Evolutionary conservation across 1,284 basidiomycete genomes (phyloP).

Genomic region (Ganoderma meredithae): DNA sequence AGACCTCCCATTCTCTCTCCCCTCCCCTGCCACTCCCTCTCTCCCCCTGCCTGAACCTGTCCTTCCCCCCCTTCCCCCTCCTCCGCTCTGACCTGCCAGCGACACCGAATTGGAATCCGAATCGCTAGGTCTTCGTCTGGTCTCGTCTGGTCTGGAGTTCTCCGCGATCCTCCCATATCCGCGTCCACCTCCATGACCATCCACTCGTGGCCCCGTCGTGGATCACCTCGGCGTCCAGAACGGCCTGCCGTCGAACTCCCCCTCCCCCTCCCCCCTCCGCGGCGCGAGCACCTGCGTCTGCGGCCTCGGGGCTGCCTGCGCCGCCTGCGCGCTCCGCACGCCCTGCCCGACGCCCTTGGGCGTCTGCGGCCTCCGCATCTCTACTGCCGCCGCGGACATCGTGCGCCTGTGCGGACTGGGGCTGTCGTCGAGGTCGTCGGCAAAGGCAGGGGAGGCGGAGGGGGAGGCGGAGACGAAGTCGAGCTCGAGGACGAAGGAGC

Average conservation of each 20-base stretch:
- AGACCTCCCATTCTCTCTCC: too few relatives aligned
- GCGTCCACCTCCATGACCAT: background rate
- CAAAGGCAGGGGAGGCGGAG: background rate
- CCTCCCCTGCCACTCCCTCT: too few relatives aligned
- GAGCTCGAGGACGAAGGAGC: slow-evolving; percentile 62
- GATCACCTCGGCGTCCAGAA: slow-evolving; percentile 32
- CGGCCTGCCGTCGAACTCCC: slow-evolving; percentile 25
- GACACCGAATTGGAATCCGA: background rate
- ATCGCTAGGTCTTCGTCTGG: background rate
- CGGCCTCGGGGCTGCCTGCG: slow-evolving; percentile 1
- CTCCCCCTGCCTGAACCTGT: background rate
- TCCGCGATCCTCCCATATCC: background rate
- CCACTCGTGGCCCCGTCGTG: background rate
- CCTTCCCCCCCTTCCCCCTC: background rate
- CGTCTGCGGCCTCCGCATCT: slow-evolving; percentile 2
- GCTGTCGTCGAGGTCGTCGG: background rate
- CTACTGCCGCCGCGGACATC: slow-evolving; percentile 18
- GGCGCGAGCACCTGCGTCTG: background rate
- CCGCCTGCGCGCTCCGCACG: slow-evolving; percentile 19
- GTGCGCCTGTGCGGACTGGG: slow-evolving; percentile 18
- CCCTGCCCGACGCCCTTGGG: slow-evolving; percentile 24
- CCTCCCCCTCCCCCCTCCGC: slow-evolving; percentile 20
- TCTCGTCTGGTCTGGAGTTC: background rate
- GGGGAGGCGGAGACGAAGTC: slow-evolving; percentile 43
- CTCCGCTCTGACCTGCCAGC: background rate